phyloP scores from a whole-genome alignment of 164 flowering plant genomes.

The Vitis amurensis region DNA sequence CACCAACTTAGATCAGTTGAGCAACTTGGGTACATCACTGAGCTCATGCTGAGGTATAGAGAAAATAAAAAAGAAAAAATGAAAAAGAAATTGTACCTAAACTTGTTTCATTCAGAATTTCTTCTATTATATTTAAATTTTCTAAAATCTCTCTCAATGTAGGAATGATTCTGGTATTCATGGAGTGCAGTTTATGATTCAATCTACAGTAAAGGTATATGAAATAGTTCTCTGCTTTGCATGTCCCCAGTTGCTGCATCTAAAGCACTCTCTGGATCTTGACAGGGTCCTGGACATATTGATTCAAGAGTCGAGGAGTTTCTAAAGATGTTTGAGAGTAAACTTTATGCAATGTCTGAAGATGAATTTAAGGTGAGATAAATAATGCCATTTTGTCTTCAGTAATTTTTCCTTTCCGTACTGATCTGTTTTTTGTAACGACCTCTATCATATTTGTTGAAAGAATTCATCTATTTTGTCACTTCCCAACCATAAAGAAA shows the following conservation, averaged over 20 bases:
- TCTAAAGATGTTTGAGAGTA: slow-evolving; percentile 71
- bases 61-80: too few relatives aligned
- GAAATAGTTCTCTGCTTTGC: background rate
- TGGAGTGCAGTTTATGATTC: slow-evolving; percentile 81
- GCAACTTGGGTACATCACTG: slow-evolving; percentile 95
- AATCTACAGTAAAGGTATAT: slow-evolving; percentile 81
- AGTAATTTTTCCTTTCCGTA: too few relatives aligned
- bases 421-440: too few relatives aligned
- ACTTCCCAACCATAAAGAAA: too few relatives aligned
- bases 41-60: slow-evolving; percentile 63
- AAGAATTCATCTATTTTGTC: too few relatives aligned
- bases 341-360: slow-evolving; percentile 66
- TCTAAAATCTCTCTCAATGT: slow-evolving; percentile 6
- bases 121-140: background rate
- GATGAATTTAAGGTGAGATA: slow-evolving; percentile 79
- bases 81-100: too few relatives aligned
- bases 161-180: slow-evolving; percentile 83
- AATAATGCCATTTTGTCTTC: background rate
- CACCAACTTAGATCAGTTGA: slow-evolving; percentile 97
- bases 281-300: slow-evolving; percentile 77
- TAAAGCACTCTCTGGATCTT: slow-evolving; percentile 11
- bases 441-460: too few relatives aligned
- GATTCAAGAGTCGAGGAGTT: slow-evolving; percentile 77
- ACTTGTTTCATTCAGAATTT: background rate
- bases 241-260: background rate